Base-by-base conservation (phyloP, 1,139 yeast species). In the Geotrichum aggregatum region DNA sequence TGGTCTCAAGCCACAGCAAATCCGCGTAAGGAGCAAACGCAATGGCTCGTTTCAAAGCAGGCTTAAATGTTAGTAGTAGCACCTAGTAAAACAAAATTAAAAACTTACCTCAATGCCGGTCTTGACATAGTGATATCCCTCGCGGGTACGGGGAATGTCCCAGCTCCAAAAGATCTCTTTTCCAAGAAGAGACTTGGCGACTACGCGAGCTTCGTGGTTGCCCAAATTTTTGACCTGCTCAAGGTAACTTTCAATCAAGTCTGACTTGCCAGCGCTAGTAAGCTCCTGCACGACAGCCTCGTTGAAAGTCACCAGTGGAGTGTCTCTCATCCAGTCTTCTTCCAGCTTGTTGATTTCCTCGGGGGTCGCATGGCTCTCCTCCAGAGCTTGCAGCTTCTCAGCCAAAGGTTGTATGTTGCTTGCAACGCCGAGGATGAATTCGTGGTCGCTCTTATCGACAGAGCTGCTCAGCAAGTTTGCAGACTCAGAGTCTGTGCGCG, bases 401-500 rank as follows among this genome's bases (percentile, higher is more conserved):
- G 76, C 74, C 61, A 80, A 68, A 0, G 84, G 80, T 47, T 64
- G 68, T 11, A 67, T 66, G 16, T 73, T 67, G 11, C 34, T 41
- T 14, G 72, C 66, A 31, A 74, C 74, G 35, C 84, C 84, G 26
- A 75, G 68, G 49, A 80, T 75, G 60, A 70, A 77, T 55, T 75
- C 77, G 62, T 80, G 84, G 60, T 80, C 84, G 42, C 76, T 63
- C 24, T 80, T 76, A 60, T 81, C 87, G 35, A 80, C 73, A 13
- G 76, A 74, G 21, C 82, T 76, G 47, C 80, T 77, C 41, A 81
- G 65, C 54, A 81, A 68, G 44, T 75, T 77, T 7, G 81, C 79
- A 48, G 82, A 77, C 60, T 80, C 82, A 18, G 83, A 75, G 61
- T 81, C 86, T 3, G 82, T 76, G 55, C 86, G 69, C 2, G 86